A percentile compares a stretch with the other conserved stretches of the same genome.
Conservation (phyloP, 331 rosid genomes). For the Acacia concinna region DNA sequence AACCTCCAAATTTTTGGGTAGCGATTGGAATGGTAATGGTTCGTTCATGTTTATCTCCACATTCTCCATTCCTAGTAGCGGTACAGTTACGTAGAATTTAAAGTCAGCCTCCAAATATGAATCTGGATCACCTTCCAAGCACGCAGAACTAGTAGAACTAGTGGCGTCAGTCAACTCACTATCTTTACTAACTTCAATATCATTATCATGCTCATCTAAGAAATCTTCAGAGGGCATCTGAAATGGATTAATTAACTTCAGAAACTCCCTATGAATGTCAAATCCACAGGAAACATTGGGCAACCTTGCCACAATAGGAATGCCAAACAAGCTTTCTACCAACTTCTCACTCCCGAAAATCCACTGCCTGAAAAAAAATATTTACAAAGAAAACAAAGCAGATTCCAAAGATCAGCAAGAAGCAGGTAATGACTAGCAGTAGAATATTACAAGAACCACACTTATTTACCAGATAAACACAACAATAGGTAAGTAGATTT, state of each 20-base stretch:
- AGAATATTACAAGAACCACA: conserved; percentile 19
- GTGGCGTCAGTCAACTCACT: conserved; percentile 46
- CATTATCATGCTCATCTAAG: conserved; percentile 35
- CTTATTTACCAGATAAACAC: conserved; percentile 14
- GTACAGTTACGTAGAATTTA: conserved; percentile 40
- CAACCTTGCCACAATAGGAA: conserved; percentile 70
- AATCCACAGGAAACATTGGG: conserved; percentile 48
- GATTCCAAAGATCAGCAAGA: conserved; percentile 22
- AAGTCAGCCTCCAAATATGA: conserved; percentile 53
- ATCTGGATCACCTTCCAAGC: conserved; percentile 44
- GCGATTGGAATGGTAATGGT: conserved; percentile 31
- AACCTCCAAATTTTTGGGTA: conserved; percentile 39
- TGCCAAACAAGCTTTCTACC: conserved; percentile 42
- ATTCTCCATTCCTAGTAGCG: background rate
- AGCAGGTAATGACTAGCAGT: conserved; percentile 3
- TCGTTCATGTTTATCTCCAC: conserved; percentile 46
- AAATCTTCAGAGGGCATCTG: conserved; percentile 40
- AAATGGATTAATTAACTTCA: conserved; percentile 63
- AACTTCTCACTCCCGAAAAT: conserved; percentile 27
- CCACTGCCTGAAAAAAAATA: conserved; percentile 36
- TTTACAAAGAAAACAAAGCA: conserved; percentile 22
- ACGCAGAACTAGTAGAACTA: conserved; percentile 38
- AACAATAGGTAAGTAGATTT: background rate
- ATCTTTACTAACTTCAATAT: conserved; percentile 47
- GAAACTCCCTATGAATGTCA: conserved; percentile 53